Evolutionary conservation across 1,284 basidiomycete species (phyloP), one percentile per base, ranked within the genome.

Genomic region (Moesziomyces parantarcticus): DNA sequence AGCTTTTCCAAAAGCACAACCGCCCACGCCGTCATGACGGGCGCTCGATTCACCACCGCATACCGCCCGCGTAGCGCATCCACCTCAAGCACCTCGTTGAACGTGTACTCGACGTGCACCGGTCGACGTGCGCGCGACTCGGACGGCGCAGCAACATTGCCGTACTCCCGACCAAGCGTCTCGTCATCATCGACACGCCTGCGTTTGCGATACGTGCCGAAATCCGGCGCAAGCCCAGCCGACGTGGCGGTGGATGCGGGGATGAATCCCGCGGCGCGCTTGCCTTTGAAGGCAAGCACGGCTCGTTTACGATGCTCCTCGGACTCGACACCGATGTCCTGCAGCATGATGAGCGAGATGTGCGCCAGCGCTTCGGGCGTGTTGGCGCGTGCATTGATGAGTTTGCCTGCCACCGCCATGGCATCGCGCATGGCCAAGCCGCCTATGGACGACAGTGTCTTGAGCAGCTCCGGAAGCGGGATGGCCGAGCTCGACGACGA

Each of bases 21-120:
- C 0, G 92, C 89, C 95, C 95, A 98, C 1, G 92, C 92, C 49
- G 91, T 93, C 92, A 97, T 92, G 55, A 97, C 87, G 0, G 96
- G 95, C 1, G 95, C 94, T 21, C 95, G 90, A 84, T 98, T 98
- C 52, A 93, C 88, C 10, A 93, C 87, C 25, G 89, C 87, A 11
- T 84, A 88, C 76, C 90, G 91, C 43, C 78, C 77, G 0, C 47
- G 54, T 3, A 83, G 60, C 16, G 50, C 44, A 1, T 57, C 32
- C 18, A 60, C 63, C 22, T 76, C 72, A 8, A 81, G 56, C 8
- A 82, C 61, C 46, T 72, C 62, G 41, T 79, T 66, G 66, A 83
- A 81, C 10, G 60, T 65, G 49, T 72, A 75, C 34, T 72, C 64
- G 26, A 65, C 54, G 14, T 61, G 47, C 29, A 64, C 25, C 14